phyloP scores from a whole-genome alignment of 441 rosid genomes.

The Kokia cookei region DNA sequence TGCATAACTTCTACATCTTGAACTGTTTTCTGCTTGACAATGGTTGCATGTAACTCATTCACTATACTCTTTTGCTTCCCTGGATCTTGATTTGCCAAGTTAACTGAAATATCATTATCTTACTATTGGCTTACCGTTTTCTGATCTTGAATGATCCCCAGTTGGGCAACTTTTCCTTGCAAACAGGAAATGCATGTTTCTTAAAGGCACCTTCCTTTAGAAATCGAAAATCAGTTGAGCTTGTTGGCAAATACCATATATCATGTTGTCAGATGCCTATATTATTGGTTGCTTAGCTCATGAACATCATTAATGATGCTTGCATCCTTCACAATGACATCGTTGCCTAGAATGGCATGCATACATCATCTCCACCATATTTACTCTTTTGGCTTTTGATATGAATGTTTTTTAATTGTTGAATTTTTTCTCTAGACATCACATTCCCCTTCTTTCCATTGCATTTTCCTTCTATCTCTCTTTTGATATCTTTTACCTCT shows the following conservation, averaged over 20 bases:
- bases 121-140: background rate
- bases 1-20: background rate
- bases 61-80: background rate
- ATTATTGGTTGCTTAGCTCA: background rate
- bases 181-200: background rate
- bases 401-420: background rate
- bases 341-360: background rate
- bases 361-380: background rate
- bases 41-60: conserved; percentile 6
- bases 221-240: background rate
- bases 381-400: background rate
- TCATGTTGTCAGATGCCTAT: background rate
- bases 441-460: background rate
- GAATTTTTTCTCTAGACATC: background rate
- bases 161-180: background rate
- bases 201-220: background rate
- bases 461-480: background rate
- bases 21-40: background rate
- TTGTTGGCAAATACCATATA: background rate
- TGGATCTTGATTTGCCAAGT: background rate
- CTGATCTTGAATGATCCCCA: background rate
- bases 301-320: background rate
- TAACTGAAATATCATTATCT: background rate
- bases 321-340: background rate
- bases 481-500: background rate